Percentiles rank a stretch among this genome's conserved stretches.
phyloP scores from a whole-genome alignment of 768 basidiomycete genomes.

The Podaxis sp. region DNA sequence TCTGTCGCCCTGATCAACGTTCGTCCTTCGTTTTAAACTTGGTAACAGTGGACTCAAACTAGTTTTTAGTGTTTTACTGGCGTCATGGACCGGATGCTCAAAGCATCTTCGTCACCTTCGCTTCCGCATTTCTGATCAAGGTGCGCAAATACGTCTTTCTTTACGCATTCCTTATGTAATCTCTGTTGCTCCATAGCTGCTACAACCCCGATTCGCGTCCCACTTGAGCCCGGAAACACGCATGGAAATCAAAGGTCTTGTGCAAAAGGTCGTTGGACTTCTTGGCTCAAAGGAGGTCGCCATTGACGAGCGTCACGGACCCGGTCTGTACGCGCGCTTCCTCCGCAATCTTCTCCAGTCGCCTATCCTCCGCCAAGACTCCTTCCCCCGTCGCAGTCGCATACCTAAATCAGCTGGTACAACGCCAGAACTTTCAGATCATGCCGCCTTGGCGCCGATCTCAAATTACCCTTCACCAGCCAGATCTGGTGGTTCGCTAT shows the following conservation, averaged over 20 bases:
- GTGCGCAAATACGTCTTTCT: slow-evolving; percentile 32
- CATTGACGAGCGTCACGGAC: slow-evolving; percentile 80
- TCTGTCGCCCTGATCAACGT: slow-evolving; percentile 60
- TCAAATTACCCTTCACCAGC: slow-evolving; percentile 38
- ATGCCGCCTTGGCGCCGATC: slow-evolving; percentile 17
- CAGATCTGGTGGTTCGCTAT: slow-evolving; percentile 36
- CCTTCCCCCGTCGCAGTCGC: slow-evolving; percentile 13
- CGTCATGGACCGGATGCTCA: slow-evolving; percentile 80
- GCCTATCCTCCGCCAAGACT: slow-evolving; percentile 17
- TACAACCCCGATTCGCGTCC: slow-evolving; percentile 71
- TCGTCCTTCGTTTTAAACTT: slow-evolving; percentile 22
- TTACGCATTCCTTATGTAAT: background rate
- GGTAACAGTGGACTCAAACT: background rate
- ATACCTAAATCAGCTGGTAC: slow-evolving; percentile 14
- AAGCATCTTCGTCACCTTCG: slow-evolving; percentile 78
- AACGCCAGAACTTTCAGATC: slow-evolving; percentile 11
- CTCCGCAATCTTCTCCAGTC: slow-evolving; percentile 59
- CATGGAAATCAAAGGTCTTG: slow-evolving; percentile 57
- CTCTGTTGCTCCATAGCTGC: slow-evolving; percentile 43
- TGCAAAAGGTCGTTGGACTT: slow-evolving; percentile 66
- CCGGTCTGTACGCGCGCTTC: slow-evolving; percentile 79
- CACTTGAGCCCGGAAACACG: slow-evolving; percentile 62
- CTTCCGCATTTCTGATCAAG: slow-evolving; percentile 82
- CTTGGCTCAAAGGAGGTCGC: slow-evolving; percentile 70
- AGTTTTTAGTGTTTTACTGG: slow-evolving; percentile 40